phyloP scores from a whole-genome alignment of 169 alveolate species.

The Plasmodium reichenowi region DNA sequence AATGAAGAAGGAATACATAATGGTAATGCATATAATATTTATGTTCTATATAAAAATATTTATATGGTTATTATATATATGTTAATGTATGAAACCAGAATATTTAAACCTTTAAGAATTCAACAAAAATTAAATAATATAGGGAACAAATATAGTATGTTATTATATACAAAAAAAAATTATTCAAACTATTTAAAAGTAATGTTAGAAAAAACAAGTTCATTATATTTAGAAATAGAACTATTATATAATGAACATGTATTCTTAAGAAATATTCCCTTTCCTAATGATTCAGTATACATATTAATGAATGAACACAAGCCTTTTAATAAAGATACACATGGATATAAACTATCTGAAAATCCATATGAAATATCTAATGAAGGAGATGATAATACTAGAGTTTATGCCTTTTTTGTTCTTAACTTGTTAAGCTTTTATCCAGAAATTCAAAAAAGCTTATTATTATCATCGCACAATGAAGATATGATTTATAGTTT shows the following conservation, averaged over 20 bases:
- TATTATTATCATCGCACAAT: conserved; percentile 14
- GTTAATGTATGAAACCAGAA: conserved; percentile 52
- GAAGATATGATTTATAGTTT: conserved; percentile 36
- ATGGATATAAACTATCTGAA: conserved; percentile 42
- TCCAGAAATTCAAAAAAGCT: conserved; percentile 50
- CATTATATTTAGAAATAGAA: conserved; percentile 61
- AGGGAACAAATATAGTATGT: conserved; percentile 59
- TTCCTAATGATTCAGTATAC: conserved; percentile 40
- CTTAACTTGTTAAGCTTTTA: conserved; percentile 34
- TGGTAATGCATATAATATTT: conserved; percentile 56
- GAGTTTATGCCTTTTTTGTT: conserved; percentile 49
- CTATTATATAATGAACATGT: conserved; percentile 53
- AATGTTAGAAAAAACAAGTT: conserved; percentile 41
- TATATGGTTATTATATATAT: conserved; percentile 45
- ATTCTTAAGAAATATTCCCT: conserved; percentile 41
- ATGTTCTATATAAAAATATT: conserved; percentile 43
- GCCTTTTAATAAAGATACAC: conserved; percentile 58
- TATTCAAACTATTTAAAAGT: conserved; percentile 25
- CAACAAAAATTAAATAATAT: conserved; percentile 53
- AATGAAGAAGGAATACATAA: conserved; percentile 37
- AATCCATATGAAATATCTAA: conserved; percentile 9
- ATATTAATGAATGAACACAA: conserved; percentile 33
- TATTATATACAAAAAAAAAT: conserved; percentile 51
- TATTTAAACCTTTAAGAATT: conserved; percentile 41
- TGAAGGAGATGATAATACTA: conserved; percentile 75